Evolutionary conservation across 129 eudicot genomes (phyloP).

Genomic region (Solidago caesia): DNA sequence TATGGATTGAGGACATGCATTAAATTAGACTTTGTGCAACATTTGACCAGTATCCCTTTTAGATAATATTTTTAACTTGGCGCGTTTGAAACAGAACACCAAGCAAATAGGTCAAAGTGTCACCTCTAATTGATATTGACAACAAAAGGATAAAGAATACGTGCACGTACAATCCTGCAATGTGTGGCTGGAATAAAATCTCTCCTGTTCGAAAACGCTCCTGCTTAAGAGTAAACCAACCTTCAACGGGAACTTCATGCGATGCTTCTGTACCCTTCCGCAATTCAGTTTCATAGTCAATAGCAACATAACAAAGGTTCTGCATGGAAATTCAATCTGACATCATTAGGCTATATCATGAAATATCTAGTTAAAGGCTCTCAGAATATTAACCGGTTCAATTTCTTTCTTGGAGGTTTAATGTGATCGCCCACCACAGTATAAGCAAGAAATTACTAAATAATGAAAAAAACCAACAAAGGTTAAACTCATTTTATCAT

Average conservation of each 20-base stretch:
- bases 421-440: too few relatives aligned
- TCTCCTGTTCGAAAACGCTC: slow-evolving; percentile 96
- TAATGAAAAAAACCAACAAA: too few relatives aligned
- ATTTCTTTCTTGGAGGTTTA: too few relatives aligned
- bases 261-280: slow-evolving; percentile 72
- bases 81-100: slow-evolving; percentile 1
- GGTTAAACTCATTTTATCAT: too few relatives aligned
- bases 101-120: not conserved
- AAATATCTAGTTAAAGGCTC: not conserved
- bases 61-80: not conserved
- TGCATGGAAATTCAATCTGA: slow-evolving; percentile 37
- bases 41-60: slow-evolving; percentile 1
- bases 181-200: slow-evolving; percentile 78
- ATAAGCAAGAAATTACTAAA: too few relatives aligned
- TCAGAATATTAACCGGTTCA: too few relatives aligned
- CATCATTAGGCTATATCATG: slow-evolving; percentile 3
- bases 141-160: slow-evolving; percentile 26
- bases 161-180: slow-evolving; percentile 87
- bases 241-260: slow-evolving; percentile 61
- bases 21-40: not conserved
- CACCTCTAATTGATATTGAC: not conserved
- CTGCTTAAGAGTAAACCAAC: slow-evolving; percentile 70
- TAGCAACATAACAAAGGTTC: slow-evolving; percentile 93
- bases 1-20: not conserved
- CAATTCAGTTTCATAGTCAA: slow-evolving; percentile 81